Base-by-base conservation (phyloP, 2,329 filamentous ascomycete genomes). In the Mycocentrospora acerina region DNA sequence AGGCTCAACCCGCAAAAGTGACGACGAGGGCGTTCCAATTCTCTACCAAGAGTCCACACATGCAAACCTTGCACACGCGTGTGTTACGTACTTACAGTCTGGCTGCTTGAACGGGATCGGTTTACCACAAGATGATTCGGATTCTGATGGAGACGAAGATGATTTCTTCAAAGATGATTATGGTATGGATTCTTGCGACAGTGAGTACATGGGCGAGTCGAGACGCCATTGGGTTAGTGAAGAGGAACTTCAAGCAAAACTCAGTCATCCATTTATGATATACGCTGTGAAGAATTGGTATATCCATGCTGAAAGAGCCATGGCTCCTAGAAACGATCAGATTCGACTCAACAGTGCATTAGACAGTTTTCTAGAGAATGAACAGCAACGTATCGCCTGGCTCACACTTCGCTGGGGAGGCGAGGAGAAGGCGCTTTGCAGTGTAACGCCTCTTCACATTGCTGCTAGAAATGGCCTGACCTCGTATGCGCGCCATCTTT, bases 281-380 rank as follows among this genome's bases (percentile, higher is more conserved):
- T 51, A 46, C 32, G 38, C 48, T 22, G 29, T 17, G 11, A 17
- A 10, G 11, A 44, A 43, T 15, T 53, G 46, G 46, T 37, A 51
- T 19, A 27, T 44, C 7, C 46, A 53, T 29, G 30, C 44, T n/a
- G 12, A 8, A 4, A 32, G 29, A 30, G 43, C 37, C 6, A 22
- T 24, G 3, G 13, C 12, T 9, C 29, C 29, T 17, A 33, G 30
- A 6, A 28, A 33, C n/a, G 29, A 18, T 16, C 40, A 46, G 25
- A 14, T n/a, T 10, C 14, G 33, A 16, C 13, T 51, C 11, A 42
- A 46, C 18, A 10, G 17, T 12, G 25, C 27, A 7, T 8, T 48
- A 19, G n/a, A 46, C 2, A n/a, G n/a, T 7, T 42, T 50, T 18
- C 24, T 17, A n/a, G n/a, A 14, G 12, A 36, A 42, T 22, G 11